Evolutionary conservation across 139 green algal genomes (phyloP), one percentile per base, ranked within the genome.

Genomic region (Micractinium conductrix): DNA sequence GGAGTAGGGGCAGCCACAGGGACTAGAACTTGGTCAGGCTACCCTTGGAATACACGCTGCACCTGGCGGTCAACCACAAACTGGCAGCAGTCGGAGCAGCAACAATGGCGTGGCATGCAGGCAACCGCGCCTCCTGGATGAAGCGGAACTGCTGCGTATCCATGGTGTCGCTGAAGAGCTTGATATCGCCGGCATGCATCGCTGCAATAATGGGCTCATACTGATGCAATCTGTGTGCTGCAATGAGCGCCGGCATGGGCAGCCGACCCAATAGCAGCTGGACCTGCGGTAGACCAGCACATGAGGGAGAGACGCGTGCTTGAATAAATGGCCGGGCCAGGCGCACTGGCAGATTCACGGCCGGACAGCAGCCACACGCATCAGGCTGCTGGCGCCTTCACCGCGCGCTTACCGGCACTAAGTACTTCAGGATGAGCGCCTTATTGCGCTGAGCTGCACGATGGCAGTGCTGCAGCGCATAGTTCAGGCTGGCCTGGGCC

Each of bases 381-480:
- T 69, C 4, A 9, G 4, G 28, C 4, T 69, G 62, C 26, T 10
- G 2, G 10, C 21, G n/a, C 7, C n/a, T 22, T 30, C 62, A 42
- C 62, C 38, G 2, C 5, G 37, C 24, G 10, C 81, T 81, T 37
- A 97, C 94, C 6, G 94, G 94, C 12, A 97, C 78, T 1, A 97
- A 87, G 83, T 96, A 97, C 69, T 93, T 88, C 42, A 96, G 84
- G 38, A 94, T 89, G 28, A 84, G 50, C 14, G 83, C 81, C 63
- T 93, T 93, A 79, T 97, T 96, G 28, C 24, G 78, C 0, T 33
- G 17, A 0, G 89, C 86, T 42, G 17, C n/a, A 9, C 19, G 33
- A 42, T 92, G 90, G 87, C 94, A 97, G 70, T 91, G 90, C 40
- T 85, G 37, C 40, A 97, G 88, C 4, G 94, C 94, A 58, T 94